phyloP scores from a whole-genome alignment of 331 rosid species.

The Acacia concinna region DNA sequence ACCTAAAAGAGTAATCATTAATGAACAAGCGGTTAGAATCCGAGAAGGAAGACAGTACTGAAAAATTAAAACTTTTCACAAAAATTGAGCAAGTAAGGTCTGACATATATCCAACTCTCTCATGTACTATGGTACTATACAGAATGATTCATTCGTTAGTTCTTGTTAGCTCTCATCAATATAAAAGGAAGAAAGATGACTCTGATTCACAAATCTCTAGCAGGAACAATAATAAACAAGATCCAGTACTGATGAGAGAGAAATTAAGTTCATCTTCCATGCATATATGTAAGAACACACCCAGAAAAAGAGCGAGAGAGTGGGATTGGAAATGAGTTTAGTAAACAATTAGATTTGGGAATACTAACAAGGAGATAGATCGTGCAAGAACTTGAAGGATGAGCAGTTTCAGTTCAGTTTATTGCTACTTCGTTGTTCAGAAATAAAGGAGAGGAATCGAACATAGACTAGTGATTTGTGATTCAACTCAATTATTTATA shows the following conservation, averaged over 20 bases:
- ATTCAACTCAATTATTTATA: background rate
- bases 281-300: background rate
- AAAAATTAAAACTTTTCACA: background rate
- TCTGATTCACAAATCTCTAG: background rate
- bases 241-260: background rate
- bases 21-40: conserved; percentile 14
- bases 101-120: background rate
- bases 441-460: background rate
- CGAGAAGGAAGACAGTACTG: background rate
- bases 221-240: background rate
- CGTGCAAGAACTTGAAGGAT: conserved; percentile 27
- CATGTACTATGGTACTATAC: background rate
- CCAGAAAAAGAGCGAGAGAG: background rate
- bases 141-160: background rate
- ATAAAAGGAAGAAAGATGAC: background rate
- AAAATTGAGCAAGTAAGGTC: background rate
- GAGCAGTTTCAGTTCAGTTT: background rate
- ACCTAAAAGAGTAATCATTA: conserved; percentile 33
- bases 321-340: conserved; percentile 10
- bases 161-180: no score
- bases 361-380: background rate
- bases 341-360: background rate
- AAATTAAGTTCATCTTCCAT: background rate
- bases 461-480: background rate
- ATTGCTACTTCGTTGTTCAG: background rate